phyloP scores from a whole-genome alignment of 371 early-diverging fungal species.

The Zychaea mexicana region DNA sequence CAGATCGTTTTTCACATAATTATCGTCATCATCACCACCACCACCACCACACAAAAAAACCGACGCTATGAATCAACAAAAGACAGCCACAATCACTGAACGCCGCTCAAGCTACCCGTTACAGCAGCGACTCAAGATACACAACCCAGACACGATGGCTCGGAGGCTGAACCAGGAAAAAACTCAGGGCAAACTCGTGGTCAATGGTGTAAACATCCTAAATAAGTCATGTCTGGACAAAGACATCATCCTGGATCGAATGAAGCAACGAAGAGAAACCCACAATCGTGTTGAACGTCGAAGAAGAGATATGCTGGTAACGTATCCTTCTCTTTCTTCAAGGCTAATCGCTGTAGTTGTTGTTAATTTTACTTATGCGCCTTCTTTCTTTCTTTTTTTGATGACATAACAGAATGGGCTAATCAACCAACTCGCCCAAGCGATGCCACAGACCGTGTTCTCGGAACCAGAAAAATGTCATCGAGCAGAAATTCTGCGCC shows the following conservation, averaged over 20 bases:
- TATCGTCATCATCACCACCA: not conserved
- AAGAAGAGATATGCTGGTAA: conserved; percentile 51
- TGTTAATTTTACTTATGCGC: not conserved
- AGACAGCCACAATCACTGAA: conserved; percentile 18
- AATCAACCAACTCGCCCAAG: conserved; percentile 24
- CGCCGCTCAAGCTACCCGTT: conserved; percentile 25
- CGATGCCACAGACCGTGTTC: conserved; percentile 16
- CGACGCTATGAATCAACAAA: conserved; percentile 5
- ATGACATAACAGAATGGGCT: conserved; percentile 22
- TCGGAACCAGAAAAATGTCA: conserved; percentile 19
- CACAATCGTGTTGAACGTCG: conserved; percentile 63
- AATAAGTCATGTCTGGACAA: conserved; percentile 57
- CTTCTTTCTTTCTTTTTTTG: conserved; percentile 1
- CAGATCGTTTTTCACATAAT: not conserved
- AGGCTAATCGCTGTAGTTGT: not conserved
- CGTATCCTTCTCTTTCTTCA: too few species aligned
- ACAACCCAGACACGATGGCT: conserved; percentile 28
- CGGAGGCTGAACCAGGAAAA: conserved; percentile 21
- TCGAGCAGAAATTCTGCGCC: conserved; percentile 29
- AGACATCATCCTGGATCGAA: conserved; percentile 55
- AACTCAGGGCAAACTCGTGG: conserved; percentile 20
- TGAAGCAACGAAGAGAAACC: conserved; percentile 55
- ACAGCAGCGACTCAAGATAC: conserved; percentile 25
- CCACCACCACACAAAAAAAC: not conserved
- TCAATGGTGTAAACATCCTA: conserved; percentile 60